Percentiles rank a stretch among this genome's conserved stretches.
These are phyloP conservation scores for Castanopsis chinensis DNA, from an alignment of 306 rosid species.

Conservation along the genomic window DNA sequence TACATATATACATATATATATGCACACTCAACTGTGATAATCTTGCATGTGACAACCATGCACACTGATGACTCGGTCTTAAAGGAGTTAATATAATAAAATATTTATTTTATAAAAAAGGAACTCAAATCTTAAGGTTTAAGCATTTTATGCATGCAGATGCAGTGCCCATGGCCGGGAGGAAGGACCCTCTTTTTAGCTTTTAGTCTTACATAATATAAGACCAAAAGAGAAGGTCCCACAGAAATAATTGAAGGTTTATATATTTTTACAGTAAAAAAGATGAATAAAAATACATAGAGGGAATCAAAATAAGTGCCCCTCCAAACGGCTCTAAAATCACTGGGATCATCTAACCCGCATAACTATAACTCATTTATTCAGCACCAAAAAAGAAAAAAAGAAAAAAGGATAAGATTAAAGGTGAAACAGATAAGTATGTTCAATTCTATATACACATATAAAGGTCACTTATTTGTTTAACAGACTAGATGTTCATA, in stretches of 20 bases:
- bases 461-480: too few relatives aligned
- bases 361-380: too few relatives aligned
- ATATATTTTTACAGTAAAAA: neutral
- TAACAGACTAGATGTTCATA: too few relatives aligned
- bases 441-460: too few relatives aligned
- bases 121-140: slow-evolving; percentile 23
- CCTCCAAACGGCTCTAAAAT: too few relatives aligned
- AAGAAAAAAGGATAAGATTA: rapidly evolving
- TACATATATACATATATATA: neutral
- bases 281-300: neutral
- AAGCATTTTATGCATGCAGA: slow-evolving; percentile 22
- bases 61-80: slow-evolving; percentile 10
- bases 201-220: slow-evolving; percentile 3
- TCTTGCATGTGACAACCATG: slow-evolving; percentile 22
- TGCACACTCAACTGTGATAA: neutral
- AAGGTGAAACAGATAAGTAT: too few relatives aligned
- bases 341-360: too few relatives aligned
- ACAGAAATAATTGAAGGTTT: neutral
- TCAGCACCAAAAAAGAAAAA: too few relatives aligned
- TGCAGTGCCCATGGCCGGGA: too few relatives aligned
- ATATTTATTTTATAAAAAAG: neutral
- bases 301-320: too few relatives aligned
- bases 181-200: neutral
- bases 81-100: neutral
- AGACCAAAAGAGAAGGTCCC: neutral